Conservation (phyloP, 2,329 filamentous ascomycete species). For the Coleophoma crateriformis region DNA sequence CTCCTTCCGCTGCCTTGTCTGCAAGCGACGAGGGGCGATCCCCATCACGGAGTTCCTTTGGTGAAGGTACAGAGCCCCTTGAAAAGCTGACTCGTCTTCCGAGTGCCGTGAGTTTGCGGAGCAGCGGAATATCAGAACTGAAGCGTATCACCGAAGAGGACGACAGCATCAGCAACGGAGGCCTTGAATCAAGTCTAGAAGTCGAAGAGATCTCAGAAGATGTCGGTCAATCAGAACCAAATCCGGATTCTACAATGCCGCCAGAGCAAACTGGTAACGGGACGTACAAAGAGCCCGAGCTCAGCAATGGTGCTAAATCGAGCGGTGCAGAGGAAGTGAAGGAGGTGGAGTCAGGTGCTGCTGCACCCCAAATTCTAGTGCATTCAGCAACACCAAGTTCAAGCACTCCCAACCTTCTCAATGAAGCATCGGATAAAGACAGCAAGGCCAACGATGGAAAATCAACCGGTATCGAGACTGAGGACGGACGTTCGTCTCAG, state of each 20-base stretch:
- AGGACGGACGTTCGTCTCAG: slow-evolving; percentile 9
- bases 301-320: slow-evolving; percentile 6
- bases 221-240: neutral
- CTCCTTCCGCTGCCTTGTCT: slow-evolving; percentile 8
- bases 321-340: slow-evolving; percentile 1
- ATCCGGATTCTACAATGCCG: neutral
- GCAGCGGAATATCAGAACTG: neutral
- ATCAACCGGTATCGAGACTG: slow-evolving; percentile 15
- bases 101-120: neutral
- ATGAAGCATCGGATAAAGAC: slow-evolving; percentile 1
- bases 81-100: slow-evolving; percentile 4
- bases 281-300: neutral
- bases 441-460: slow-evolving; percentile 12
- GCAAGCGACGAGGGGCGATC: slow-evolving; percentile 13
- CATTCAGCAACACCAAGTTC: slow-evolving; percentile 15
- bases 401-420: slow-evolving; percentile 2
- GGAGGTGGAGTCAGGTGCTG: slow-evolving; percentile 2
- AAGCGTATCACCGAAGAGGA: neutral
- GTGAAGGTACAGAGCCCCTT: slow-evolving; percentile 11
- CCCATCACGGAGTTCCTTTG: slow-evolving; percentile 9
- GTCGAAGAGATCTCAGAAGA: neutral
- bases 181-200: neutral
- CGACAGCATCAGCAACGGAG: neutral
- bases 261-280: neutral
- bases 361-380: slow-evolving; percentile 15